Conservation (phyloP, 1,139 yeast genomes). For the Diutina pseudorugosa region DNA sequence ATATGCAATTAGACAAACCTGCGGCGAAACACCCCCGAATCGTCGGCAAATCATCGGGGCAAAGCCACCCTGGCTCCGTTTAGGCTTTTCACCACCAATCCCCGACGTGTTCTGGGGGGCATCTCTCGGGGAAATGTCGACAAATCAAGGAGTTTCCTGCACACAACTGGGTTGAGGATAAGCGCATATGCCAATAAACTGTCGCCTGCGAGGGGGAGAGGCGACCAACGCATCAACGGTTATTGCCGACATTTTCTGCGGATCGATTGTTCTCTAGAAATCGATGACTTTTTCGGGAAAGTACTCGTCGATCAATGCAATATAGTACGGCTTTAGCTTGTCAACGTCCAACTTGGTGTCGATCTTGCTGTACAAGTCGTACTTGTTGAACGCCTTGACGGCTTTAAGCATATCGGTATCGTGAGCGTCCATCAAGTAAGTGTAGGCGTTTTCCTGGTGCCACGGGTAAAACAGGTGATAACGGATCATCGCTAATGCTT, state of each 20-base stretch:
- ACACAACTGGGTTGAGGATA: background rate
- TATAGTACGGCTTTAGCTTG: constrained; percentile 43
- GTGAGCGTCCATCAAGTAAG: constrained; percentile 52
- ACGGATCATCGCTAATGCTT: constrained; percentile 63
- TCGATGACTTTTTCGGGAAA: constrained; percentile 48
- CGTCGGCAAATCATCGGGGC: no score
- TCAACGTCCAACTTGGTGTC: constrained; percentile 37
- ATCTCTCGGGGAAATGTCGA: background rate
- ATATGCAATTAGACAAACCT: background rate
- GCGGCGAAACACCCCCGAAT: background rate
- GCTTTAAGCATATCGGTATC: constrained; percentile 53
- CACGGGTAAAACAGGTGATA: constrained; percentile 71
- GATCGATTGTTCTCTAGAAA: constrained; percentile 26
- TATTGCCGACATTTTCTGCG: background rate
- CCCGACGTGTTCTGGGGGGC: background rate
- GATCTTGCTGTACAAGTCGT: constrained; percentile 55
- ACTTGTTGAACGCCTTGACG: constrained; percentile 54
- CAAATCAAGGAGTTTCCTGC: background rate
- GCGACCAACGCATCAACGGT: background rate
- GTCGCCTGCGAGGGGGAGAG: background rate
- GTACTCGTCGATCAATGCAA: constrained; percentile 53
- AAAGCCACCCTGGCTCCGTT: no score
- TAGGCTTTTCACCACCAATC: no score
- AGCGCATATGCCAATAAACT: background rate
- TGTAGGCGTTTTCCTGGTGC: constrained; percentile 62